Conservation (phyloP, 1,284 basidiomycete genomes). For the Lentinula novae-zelandiae region DNA sequence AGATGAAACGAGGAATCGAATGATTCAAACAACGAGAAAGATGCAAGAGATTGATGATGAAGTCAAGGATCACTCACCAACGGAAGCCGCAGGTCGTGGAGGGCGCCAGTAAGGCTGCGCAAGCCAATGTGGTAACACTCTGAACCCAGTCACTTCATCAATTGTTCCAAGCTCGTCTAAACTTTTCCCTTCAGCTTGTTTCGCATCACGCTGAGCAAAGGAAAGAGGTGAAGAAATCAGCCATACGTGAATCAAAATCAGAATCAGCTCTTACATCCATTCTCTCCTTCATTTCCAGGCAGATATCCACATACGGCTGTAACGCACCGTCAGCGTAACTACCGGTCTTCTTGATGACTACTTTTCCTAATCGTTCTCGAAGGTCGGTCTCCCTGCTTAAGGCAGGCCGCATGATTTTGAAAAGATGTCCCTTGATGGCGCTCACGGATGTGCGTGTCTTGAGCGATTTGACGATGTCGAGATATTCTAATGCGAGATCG, state of each 20-base stretch:
- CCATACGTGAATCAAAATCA: neutral
- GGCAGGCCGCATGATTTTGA: slow-evolving; percentile 86
- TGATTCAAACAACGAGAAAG: too few species aligned
- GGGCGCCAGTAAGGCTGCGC: slow-evolving; percentile 84
- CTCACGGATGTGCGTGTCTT: slow-evolving; percentile 71
- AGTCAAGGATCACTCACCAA: neutral
- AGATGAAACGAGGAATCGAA: too few species aligned
- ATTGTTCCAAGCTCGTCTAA: slow-evolving; percentile 43
- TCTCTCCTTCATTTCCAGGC: slow-evolving; percentile 61
- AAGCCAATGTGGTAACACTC: slow-evolving; percentile 76
- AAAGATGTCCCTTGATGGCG: slow-evolving; percentile 90
- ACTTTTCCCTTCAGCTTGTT: slow-evolving; percentile 30
- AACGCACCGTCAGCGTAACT: slow-evolving; percentile 33
- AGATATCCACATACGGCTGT: slow-evolving; percentile 56
- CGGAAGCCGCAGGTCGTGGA: neutral
- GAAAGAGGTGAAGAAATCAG: slow-evolving; percentile 3
- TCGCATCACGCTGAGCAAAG: slow-evolving; percentile 39
- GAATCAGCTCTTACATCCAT: slow-evolving; percentile 53
- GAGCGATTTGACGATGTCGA: slow-evolving; percentile 73
- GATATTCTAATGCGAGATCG: slow-evolving; percentile 80
- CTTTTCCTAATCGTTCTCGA: slow-evolving; percentile 63
- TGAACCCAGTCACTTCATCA: slow-evolving; percentile 52
- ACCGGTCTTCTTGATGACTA: slow-evolving; percentile 31
- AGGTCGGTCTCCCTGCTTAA: slow-evolving; percentile 70
- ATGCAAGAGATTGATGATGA: neutral